Evolutionary conservation across 441 rosid genomes (phyloP).

Genomic region (Jatropha multifida): DNA sequence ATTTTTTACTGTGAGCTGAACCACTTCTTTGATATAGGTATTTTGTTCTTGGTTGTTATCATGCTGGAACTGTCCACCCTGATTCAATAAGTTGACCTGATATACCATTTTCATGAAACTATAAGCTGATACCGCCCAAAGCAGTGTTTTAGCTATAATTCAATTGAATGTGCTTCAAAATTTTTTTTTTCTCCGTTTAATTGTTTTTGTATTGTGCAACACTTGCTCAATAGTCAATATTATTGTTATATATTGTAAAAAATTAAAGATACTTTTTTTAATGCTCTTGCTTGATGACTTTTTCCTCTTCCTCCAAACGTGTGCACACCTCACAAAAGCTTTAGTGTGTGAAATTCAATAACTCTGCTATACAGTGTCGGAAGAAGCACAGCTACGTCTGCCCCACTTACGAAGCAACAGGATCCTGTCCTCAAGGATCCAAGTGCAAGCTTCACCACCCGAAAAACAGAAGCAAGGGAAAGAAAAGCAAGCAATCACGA

Average conservation of each 20-base stretch:
- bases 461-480: conserved; percentile 57
- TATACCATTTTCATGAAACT: not conserved
- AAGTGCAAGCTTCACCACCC: conserved; percentile 98
- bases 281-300: conserved; percentile 13
- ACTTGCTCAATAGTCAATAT: not conserved
- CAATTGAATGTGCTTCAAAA: not conserved
- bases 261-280: not conserved
- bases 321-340: conserved; percentile 25
- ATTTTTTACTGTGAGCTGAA: not conserved
- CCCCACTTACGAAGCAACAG: conserved; percentile 72
- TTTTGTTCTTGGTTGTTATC: not conserved
- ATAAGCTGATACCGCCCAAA: not conserved
- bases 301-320: conserved; percentile 19
- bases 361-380: conserved; percentile 74
- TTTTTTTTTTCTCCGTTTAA: not conserved
- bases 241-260: not conserved
- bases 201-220: not conserved
- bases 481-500: conserved; percentile 57
- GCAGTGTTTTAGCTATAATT: not conserved
- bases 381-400: conserved; percentile 94
- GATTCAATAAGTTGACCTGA: not conserved
- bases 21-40: not conserved
- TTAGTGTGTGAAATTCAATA: conserved; percentile 37
- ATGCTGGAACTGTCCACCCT: not conserved
- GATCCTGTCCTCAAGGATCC: conserved; percentile 75